Percentiles rank a stretch among this genome's conserved stretches.
Evolutionary conservation across 768 basidiomycete genomes (phyloP).

Genomic region (Boletus pseudo-olivaceus): DNA sequence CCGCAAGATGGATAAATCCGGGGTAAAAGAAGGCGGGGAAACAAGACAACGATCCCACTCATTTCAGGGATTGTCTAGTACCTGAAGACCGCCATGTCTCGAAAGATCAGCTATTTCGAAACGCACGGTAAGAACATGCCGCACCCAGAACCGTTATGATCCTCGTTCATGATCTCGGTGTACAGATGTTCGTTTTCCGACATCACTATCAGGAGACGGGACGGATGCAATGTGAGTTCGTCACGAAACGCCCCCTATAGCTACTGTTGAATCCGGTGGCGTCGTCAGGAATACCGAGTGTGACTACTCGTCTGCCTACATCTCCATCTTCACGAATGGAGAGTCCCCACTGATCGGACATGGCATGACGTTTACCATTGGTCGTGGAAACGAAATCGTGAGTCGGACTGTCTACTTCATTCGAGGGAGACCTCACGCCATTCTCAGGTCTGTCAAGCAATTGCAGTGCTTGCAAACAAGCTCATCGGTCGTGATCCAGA

Average conservation of each 20-base stretch:
- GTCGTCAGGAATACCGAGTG: slow-evolving; percentile 84
- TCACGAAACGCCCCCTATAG: not conserved
- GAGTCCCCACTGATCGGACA: slow-evolving; percentile 72
- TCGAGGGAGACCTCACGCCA: not conserved
- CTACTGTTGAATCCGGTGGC: not conserved
- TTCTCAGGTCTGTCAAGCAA: slow-evolving; percentile 72
- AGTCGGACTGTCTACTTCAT: slow-evolving; percentile 3
- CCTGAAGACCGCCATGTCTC: slow-evolving; percentile 17
- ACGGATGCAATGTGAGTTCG: slow-evolving; percentile 81
- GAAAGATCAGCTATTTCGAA: slow-evolving; percentile 53
- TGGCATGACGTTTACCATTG: slow-evolving; percentile 94
- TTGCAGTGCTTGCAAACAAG: slow-evolving; percentile 74
- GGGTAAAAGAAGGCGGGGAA: not conserved
- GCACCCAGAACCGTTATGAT: not conserved
- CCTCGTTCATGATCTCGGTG: not conserved
- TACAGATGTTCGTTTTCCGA: slow-evolving; percentile 88
- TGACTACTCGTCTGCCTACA: slow-evolving; percentile 93
- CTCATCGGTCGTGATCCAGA: slow-evolving; percentile 81
- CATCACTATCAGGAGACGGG: slow-evolving; percentile 86
- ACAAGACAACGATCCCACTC: not conserved
- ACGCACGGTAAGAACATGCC: slow-evolving; percentile 47
- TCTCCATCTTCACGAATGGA: slow-evolving; percentile 68
- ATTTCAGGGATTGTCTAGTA: not conserved
- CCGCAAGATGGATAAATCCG: not conserved
- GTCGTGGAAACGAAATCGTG: slow-evolving; percentile 93